phyloP scores from a whole-genome alignment of 305 asterid genomes.

The Fraxinus nigra region DNA sequence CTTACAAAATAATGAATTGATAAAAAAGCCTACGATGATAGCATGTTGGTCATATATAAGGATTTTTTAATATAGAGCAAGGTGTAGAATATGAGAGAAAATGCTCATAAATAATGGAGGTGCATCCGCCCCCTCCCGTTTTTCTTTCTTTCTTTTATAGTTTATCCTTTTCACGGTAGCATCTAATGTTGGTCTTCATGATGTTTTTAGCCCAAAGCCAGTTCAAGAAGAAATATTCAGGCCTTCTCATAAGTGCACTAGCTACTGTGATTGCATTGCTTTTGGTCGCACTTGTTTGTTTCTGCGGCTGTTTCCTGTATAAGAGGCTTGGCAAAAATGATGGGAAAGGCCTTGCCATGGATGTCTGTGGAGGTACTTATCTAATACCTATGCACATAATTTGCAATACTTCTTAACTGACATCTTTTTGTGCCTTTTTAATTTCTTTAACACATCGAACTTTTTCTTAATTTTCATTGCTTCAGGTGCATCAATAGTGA shows the following conservation, averaged over 20 bases:
- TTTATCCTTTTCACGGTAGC: neutral
- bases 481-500: slow-evolving; percentile 96
- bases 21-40: neutral
- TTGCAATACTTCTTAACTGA: slow-evolving; percentile 17
- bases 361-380: slow-evolving; percentile 78
- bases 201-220: slow-evolving; percentile 48
- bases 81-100: neutral
- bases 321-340: slow-evolving; percentile 90
- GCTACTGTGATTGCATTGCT: slow-evolving; percentile 97
- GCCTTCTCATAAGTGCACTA: slow-evolving; percentile 82
- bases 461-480: slow-evolving; percentile 22
- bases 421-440: slow-evolving; percentile 15
- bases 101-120: neutral
- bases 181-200: slow-evolving; percentile 19
- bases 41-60: neutral
- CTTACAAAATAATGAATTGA: neutral
- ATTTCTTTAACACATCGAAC: neutral
- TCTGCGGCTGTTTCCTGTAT: slow-evolving; percentile 96
- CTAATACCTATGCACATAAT: slow-evolving; percentile 30
- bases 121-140: neutral
- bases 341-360: slow-evolving; percentile 76
- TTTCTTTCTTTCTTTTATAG: neutral
- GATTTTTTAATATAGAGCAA: neutral
- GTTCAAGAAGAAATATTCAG: slow-evolving; percentile 74
- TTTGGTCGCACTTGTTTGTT: slow-evolving; percentile 96